Conservation (phyloP, 2,329 filamentous ascomycete genomes). For the Sporothrix inflata region DNA sequence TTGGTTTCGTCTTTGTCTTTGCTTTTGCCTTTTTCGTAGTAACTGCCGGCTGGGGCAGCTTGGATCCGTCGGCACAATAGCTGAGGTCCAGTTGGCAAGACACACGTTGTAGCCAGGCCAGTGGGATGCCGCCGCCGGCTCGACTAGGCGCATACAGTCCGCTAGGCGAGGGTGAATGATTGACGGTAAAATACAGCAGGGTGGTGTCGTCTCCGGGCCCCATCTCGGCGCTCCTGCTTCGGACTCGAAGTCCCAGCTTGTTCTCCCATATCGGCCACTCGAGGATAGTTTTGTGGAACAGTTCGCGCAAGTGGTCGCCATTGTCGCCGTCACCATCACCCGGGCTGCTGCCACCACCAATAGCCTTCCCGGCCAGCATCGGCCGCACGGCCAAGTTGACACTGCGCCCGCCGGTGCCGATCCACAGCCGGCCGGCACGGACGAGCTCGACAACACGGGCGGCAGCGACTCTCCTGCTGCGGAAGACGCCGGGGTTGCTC, state of each 20-base stretch:
- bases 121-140: constrained; percentile 25
- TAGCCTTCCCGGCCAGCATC: constrained; percentile 19
- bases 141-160: constrained; percentile 29
- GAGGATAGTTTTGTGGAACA: not conserved
- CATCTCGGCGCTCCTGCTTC: not conserved
- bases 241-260: constrained; percentile 21
- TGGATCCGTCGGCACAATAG: not conserved
- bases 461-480: constrained; percentile 24
- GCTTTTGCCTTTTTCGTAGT: not conserved
- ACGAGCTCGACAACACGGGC: constrained; percentile 31
- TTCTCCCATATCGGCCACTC: constrained; percentile 23
- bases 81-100: constrained; percentile 28
- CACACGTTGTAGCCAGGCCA: constrained; percentile 29
- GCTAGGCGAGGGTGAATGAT: constrained; percentile 26
- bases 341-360: not conserved
- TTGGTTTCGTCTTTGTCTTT: not conserved
- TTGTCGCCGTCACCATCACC: not conserved
- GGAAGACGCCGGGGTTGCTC: constrained; percentile 11
- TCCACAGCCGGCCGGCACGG: constrained; percentile 32
- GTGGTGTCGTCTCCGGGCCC: not conserved
- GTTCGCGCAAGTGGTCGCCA: not conserved
- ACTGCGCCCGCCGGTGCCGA: constrained; percentile 27
- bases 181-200: constrained; percentile 21
- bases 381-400: constrained; percentile 27
- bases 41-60: not conserved